Evolutionary conservation across 2,329 filamentous ascomycete species (phyloP), one percentile per base, ranked within the genome.

Genomic region (Orbilia blumenaviensis): DNA sequence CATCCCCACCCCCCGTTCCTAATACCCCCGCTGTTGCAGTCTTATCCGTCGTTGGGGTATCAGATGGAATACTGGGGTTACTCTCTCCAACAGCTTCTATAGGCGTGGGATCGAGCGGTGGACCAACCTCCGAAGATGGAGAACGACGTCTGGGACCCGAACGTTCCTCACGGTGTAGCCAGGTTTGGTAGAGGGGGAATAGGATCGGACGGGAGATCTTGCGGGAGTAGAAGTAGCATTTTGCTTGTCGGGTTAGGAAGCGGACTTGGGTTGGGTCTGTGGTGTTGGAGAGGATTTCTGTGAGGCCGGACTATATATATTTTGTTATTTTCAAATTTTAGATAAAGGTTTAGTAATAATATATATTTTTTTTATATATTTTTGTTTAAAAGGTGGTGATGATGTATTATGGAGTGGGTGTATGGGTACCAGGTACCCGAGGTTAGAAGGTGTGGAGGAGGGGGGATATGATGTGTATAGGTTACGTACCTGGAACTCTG

Each of bases 191-290:
- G 60, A 84, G 83, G 63, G 87, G 81, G 46, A 85, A 83, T 71
- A 84, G 84, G 56, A 86, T 83, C 16, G 84, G 82, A 77, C 84
- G 85, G 46, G 85, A 82, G 34, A 78, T 79, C 14, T 80, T 85
- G 84, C 84, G 84, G 6, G 85, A 83, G 81, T 89, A 91, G 83
- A 91, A 92, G 83, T 90, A 92, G 82, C 87, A 89, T 81, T 90
- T 89, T 75, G 90, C 90, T 78, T 90, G 88, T 66, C 89, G 84
- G 29, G 88, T 88, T 77, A 92, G 81, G 78, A 89, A 85, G 80
- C 86, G 81, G 66, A 85, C 80, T 83, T 88, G 83, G 81, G 88
- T 83, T 78, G 88, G 83, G 80, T 87, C 81, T 82, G 86, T 86
- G 67, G 86, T 84, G 21, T 83, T 85, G 76, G 89, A 88, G 54